These are phyloP conservation scores for Aspergillus pseudonomiae DNA, from an alignment of 2,329 filamentous ascomycete genomes.

Conservation along the genomic window DNA sequence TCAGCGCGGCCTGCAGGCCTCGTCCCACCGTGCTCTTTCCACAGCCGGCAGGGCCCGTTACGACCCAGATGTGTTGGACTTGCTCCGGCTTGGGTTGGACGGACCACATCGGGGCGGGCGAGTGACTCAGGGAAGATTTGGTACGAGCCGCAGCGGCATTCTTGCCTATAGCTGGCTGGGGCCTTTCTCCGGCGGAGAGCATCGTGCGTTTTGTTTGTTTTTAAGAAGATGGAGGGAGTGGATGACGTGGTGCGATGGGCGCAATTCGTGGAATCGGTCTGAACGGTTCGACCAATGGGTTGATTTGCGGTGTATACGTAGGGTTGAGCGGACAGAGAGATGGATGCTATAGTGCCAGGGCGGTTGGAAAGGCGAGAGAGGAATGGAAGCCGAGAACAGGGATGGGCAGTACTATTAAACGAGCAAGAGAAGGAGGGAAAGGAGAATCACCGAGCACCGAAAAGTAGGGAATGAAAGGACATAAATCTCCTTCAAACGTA, in stretches of 20 bases:
- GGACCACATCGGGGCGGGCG: slow-evolving; percentile 21
- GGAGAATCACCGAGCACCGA: slow-evolving; percentile 5
- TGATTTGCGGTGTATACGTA: neutral
- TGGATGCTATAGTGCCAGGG: neutral
- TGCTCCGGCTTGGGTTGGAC: slow-evolving; percentile 14
- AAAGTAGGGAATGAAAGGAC: slow-evolving; percentile 10
- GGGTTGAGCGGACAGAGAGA: neutral
- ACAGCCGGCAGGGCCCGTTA: slow-evolving; percentile 77
- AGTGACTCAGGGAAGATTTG: slow-evolving; percentile 23
- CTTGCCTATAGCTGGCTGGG: slow-evolving; percentile 30
- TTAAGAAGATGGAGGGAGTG: slow-evolving; percentile 18
- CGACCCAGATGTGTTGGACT: slow-evolving; percentile 74
- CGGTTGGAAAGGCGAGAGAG: neutral
- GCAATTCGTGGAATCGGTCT: slow-evolving; percentile 1
- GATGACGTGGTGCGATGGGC: slow-evolving; percentile 26
- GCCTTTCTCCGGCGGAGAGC: slow-evolving; percentile 45
- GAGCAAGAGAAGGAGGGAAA: neutral
- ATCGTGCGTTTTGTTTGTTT: slow-evolving; percentile 28
- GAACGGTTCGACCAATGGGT: neutral
- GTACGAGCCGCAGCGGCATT: slow-evolving; percentile 24
- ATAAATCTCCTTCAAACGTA: slow-evolving; percentile 20
- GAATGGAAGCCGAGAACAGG: neutral
- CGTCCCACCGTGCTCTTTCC: slow-evolving; percentile 77
- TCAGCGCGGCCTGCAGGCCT: slow-evolving; percentile 63
- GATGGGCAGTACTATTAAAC: neutral